These are phyloP conservation scores for Chaetomium sp. DNA, from an alignment of 2,329 filamentous ascomycete genomes.

Conservation along the genomic window DNA sequence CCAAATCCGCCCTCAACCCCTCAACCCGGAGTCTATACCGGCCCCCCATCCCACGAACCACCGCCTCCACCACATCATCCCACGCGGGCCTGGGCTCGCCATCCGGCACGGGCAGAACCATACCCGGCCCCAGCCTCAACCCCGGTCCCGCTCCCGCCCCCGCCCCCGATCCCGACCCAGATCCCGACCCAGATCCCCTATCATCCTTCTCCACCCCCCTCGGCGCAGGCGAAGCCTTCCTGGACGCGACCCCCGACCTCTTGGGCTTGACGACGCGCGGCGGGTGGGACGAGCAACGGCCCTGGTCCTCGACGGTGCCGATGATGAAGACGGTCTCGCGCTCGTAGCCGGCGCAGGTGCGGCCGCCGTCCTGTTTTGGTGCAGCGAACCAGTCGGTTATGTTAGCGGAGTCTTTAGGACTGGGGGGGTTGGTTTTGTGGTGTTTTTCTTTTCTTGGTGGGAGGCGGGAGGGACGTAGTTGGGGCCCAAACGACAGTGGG, in stretches of 20 bases:
- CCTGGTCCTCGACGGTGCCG: slow-evolving; percentile 56
- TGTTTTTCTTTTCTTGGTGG: slow-evolving; percentile 34
- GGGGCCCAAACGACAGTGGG: background rate
- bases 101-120: slow-evolving; percentile 41
- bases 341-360: slow-evolving; percentile 64
- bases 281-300: slow-evolving; percentile 60
- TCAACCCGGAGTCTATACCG: slow-evolving; percentile 47
- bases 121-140: background rate
- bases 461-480: background rate
- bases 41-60: slow-evolving; percentile 40
- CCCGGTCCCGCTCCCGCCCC: background rate
- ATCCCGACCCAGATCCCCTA: background rate
- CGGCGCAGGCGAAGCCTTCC: background rate
- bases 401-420: too few relatives aligned
- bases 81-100: slow-evolving; percentile 54
- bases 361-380: slow-evolving; percentile 47
- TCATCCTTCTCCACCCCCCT: background rate
- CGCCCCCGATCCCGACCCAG: background rate
- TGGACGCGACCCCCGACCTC: background rate
- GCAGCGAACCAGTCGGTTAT: slow-evolving; percentile 52
- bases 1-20: slow-evolving; percentile 49
- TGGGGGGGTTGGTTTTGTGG: too few relatives aligned
- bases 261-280: slow-evolving; percentile 48
- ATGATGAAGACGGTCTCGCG: slow-evolving; percentile 65
- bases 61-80: slow-evolving; percentile 51